Conservation (phyloP, 306 rosid species). For the Corylus heterophylla region DNA sequence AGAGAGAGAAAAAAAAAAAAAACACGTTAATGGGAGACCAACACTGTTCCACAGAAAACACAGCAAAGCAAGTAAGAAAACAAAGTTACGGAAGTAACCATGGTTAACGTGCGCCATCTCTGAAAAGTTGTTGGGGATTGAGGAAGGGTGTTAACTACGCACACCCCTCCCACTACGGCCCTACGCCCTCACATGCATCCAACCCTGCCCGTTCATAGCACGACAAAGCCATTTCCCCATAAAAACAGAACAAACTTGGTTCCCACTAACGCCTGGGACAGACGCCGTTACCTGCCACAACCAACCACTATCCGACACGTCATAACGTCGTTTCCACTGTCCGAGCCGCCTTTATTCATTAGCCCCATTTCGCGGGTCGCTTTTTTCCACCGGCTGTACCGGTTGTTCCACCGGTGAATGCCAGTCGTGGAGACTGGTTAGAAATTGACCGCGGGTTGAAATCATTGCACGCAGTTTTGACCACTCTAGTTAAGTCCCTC, state of each 20-base stretch:
- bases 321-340: conserved; percentile 17
- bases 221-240: conserved; percentile 73
- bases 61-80: background rate
- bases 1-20: too few relatives aligned
- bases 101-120: conserved; percentile 32
- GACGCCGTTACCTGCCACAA: conserved; percentile 34
- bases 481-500: conserved; percentile 48
- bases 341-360: conserved; percentile 36
- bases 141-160: conserved; percentile 38
- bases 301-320: conserved; percentile 10
- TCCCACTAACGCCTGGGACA: conserved; percentile 32
- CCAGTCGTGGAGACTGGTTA: conserved; percentile 42
- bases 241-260: conserved; percentile 46
- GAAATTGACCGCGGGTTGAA: conserved; percentile 70
- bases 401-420: conserved; percentile 35
- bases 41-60: conserved; percentile 19
- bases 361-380: conserved; percentile 11
- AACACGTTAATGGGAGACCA: conserved; percentile 22
- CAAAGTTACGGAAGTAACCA: background rate
- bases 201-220: conserved; percentile 50
- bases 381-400: conserved; percentile 44
- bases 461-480: conserved; percentile 52
- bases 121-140: background rate
- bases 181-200: conserved; percentile 19
- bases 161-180: background rate